Evolutionary conservation across 441 rosid species (phyloP).

Genomic region (Iberis amara): DNA sequence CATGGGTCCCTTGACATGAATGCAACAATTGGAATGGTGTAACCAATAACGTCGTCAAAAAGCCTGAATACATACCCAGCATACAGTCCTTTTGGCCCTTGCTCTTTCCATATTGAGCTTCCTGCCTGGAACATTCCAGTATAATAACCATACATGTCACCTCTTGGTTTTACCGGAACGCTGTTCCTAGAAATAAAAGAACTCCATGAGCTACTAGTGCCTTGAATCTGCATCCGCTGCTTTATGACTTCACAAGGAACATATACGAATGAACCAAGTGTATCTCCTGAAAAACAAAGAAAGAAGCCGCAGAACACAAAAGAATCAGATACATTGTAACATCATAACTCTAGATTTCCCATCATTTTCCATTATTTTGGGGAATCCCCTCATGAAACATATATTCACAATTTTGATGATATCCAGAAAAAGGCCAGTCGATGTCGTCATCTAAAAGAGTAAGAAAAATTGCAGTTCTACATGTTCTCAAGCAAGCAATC

Average conservation of each 20-base stretch:
- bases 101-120: constrained; percentile 73
- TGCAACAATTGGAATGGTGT: constrained; percentile 9
- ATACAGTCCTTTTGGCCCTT: constrained; percentile 77
- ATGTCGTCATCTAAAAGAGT: neutral
- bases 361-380: constrained; percentile 9
- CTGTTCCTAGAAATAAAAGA: constrained; percentile 42
- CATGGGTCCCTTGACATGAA: neutral
- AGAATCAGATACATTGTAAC: constrained; percentile 22
- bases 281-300: constrained; percentile 67
- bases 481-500: constrained; percentile 23
- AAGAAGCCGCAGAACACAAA: constrained; percentile 29
- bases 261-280: constrained; percentile 81
- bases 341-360: constrained; percentile 6
- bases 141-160: constrained; percentile 67
- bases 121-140: constrained; percentile 88
- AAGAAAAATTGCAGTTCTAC: constrained; percentile 3
- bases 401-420: constrained; percentile 3
- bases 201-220: constrained; percentile 69
- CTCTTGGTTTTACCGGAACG: constrained; percentile 38
- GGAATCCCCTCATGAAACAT: constrained; percentile 2
- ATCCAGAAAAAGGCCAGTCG: constrained; percentile 3
- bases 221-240: constrained; percentile 98
- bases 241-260: constrained; percentile 96
- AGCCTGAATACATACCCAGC: constrained; percentile 54
- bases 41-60: constrained; percentile 5